A percentile compares a stretch with the other conserved stretches of the same genome.
Conservation (phyloP, 2,329 filamentous ascomycete genomes). For the Sarocladium strictum region DNA sequence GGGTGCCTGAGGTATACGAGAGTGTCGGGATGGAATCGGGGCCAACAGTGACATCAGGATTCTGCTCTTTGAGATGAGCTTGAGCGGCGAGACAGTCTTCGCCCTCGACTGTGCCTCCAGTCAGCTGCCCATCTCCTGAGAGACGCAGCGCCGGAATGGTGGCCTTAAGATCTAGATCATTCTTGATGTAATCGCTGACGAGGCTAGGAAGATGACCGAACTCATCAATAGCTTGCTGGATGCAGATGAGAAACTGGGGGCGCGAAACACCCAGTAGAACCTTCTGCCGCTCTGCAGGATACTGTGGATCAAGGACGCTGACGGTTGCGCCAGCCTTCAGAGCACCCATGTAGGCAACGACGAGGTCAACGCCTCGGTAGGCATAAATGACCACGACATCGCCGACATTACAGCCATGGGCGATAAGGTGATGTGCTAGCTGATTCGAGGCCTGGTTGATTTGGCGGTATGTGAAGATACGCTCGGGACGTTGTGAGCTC, state of each 20-base stretch:
- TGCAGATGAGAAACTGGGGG: conserved; percentile 57
- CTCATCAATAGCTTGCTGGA: conserved; percentile 64
- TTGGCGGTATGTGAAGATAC: conserved; percentile 75
- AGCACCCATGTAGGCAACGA: conserved; percentile 71
- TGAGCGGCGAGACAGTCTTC: conserved; percentile 56
- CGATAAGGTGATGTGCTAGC: conserved; percentile 71
- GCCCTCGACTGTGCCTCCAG: conserved; percentile 52
- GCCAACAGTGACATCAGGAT: conserved; percentile 71
- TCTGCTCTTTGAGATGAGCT: conserved; percentile 12
- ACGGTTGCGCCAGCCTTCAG: conserved; percentile 56
- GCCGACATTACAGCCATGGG: conserved; percentile 66
- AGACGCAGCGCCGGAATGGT: too few relatives aligned
- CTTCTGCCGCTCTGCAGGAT: conserved; percentile 24
- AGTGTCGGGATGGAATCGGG: conserved; percentile 74
- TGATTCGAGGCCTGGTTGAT: conserved; percentile 81
- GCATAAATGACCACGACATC: conserved; percentile 94
- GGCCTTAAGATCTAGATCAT: too few relatives aligned
- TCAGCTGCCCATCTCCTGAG: too few relatives aligned
- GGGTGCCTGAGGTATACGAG: background rate
- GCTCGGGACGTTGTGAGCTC: conserved; percentile 42
- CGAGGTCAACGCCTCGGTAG: conserved; percentile 66
- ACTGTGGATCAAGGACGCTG: conserved; percentile 63
- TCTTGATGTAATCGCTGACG: too few relatives aligned
- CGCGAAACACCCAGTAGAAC: conserved; percentile 75
- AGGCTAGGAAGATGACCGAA: too few relatives aligned